phyloP scores from a whole-genome alignment of 495 filamentous ascomycete genomes.

The Penicillium daleae region DNA sequence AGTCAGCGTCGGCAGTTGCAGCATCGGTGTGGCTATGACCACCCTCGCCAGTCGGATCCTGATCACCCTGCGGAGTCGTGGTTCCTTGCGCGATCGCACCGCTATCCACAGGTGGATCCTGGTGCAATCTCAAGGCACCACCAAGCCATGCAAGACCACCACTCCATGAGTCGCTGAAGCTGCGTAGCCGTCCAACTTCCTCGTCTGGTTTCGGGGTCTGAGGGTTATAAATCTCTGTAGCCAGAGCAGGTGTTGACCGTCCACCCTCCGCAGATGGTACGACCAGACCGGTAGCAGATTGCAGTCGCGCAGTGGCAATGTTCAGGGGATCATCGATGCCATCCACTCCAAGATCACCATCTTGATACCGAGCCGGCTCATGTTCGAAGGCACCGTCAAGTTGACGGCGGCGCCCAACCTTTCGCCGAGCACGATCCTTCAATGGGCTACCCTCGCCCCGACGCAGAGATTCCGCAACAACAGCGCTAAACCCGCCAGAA shows the following conservation, averaged over 20 bases:
- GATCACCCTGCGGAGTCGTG: constrained; percentile 16
- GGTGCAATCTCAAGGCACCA: constrained; percentile 29
- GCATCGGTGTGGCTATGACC: constrained; percentile 1
- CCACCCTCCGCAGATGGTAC: constrained; percentile 30
- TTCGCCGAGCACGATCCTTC: constrained; percentile 38
- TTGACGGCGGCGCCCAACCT: constrained; percentile 31
- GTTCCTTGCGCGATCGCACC: constrained; percentile 24
- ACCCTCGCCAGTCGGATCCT: constrained; percentile 2
- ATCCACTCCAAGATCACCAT: constrained; percentile 25
- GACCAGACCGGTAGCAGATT: constrained; percentile 33
- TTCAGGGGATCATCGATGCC: constrained; percentile 25
- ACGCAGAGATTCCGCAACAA: constrained; percentile 65
- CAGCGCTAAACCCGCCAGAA: constrained; percentile 59
- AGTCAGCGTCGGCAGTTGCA: constrained; percentile 9
- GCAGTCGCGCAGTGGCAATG: constrained; percentile 35
- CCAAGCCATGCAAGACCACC: constrained; percentile 50
- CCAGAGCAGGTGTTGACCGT: constrained; percentile 32
- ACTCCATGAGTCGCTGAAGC: constrained; percentile 50
- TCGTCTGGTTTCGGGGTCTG: constrained; percentile 20
- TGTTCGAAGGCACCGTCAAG: constrained; percentile 36
- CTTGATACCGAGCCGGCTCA: constrained; percentile 21
- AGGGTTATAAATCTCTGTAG: constrained; percentile 20
- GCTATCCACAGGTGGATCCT: constrained; percentile 14
- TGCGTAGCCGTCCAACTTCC: constrained; percentile 40
- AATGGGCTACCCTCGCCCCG: constrained; percentile 51